Conservation (phyloP, 202 grass and related monocot species). For the Cymbopogon flexuosus region DNA sequence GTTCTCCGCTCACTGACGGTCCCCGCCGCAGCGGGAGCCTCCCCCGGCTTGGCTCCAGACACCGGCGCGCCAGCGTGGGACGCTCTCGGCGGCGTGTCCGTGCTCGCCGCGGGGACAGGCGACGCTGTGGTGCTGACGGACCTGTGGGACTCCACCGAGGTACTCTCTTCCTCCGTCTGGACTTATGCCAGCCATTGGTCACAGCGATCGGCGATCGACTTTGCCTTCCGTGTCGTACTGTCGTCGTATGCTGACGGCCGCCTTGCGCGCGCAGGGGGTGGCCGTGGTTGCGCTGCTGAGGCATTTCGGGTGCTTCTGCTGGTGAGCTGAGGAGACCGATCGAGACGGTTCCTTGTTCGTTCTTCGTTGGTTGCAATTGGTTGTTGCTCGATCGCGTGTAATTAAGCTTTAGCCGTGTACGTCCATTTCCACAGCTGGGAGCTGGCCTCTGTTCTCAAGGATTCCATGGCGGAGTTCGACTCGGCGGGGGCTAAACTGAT, state of each 20-base stretch:
- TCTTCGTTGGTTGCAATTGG: not conserved
- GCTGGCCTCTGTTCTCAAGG: slow-evolving; percentile 77
- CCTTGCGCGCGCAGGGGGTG: slow-evolving; percentile 43
- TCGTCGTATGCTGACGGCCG: not conserved
- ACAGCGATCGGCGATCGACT: not conserved
- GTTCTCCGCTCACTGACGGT: not conserved
- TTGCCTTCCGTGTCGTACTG: not conserved
- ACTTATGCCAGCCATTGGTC: not conserved
- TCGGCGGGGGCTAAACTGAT: slow-evolving; percentile 60
- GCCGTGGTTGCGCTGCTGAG: slow-evolving; percentile 78
- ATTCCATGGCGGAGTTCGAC: slow-evolving; percentile 60
- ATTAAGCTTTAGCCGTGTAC: not conserved
- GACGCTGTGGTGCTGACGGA: slow-evolving; percentile 59
- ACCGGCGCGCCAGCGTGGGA: slow-evolving; percentile 36
- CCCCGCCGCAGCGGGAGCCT: not conserved
- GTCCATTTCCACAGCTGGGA: slow-evolving; percentile 56
- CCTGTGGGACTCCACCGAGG: slow-evolving; percentile 69
- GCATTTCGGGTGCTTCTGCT: slow-evolving; percentile 92
- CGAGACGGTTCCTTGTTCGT: not conserved
- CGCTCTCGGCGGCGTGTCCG: slow-evolving; percentile 46
- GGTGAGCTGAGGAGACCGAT: slow-evolving; percentile 41
- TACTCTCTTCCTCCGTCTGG: not conserved
- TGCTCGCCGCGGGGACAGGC: slow-evolving; percentile 48
- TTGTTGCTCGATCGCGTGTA: not conserved
- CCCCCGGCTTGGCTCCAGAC: not conserved